phyloP scores from a whole-genome alignment of 495 filamentous ascomycete species.

The Xylaria palmicola region DNA sequence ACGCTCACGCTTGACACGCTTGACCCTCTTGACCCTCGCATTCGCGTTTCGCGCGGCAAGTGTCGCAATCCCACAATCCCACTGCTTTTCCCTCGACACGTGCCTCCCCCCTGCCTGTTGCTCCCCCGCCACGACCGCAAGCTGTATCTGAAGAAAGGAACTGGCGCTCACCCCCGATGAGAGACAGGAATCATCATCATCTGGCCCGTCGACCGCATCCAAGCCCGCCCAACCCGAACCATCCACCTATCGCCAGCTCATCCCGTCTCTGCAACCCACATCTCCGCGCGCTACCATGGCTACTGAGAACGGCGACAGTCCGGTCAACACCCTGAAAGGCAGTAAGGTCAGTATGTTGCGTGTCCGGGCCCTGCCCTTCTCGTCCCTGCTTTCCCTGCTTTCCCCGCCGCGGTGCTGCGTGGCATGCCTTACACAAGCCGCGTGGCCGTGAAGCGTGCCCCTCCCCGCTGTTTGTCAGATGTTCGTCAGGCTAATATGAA shows the following conservation, averaged over 20 bases:
- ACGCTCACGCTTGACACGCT: no score
- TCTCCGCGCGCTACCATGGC: conserved; percentile 6
- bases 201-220: not conserved
- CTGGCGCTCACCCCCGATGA: not conserved
- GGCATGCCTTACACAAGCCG: no score
- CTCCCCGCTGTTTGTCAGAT: conserved; percentile 2
- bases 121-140: not conserved
- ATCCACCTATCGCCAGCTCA: conserved; percentile 7
- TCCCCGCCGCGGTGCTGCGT: no score
- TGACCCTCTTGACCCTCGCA: no score
- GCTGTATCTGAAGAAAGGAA: not conserved
- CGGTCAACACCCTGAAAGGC: conserved; percentile 39
- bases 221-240: not conserved
- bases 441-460: not conserved
- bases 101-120: not conserved
- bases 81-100: no score
- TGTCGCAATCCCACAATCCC: no score
- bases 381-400: no score
- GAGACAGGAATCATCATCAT: not conserved
- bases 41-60: no score
- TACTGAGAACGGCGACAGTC: conserved; percentile 23
- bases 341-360: conserved; percentile 44
- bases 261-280: not conserved
- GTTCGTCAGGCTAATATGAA: conserved; percentile 30
- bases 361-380: no score